These are phyloP conservation scores for Sporothrix variecibatus DNA, from an alignment of 2,329 filamentous ascomycete genomes.

Conservation along the genomic window DNA sequence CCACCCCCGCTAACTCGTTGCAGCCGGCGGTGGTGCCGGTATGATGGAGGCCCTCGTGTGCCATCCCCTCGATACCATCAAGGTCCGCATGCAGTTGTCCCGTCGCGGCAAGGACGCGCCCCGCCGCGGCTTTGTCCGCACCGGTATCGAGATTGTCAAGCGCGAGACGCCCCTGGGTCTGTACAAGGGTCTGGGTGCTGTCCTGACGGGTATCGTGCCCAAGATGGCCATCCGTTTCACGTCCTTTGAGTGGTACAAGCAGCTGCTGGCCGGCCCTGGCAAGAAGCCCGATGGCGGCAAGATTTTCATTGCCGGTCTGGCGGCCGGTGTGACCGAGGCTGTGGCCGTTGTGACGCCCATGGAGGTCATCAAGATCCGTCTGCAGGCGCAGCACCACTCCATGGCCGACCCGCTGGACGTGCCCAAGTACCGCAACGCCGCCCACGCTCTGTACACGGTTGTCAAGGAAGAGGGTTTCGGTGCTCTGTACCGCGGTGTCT, in stretches of 20 bases:
- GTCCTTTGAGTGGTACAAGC: constrained; percentile 95
- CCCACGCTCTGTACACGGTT: constrained; percentile 80
- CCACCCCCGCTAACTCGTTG: constrained; percentile 11
- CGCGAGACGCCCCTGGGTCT: constrained; percentile 89
- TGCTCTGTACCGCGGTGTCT: constrained; percentile 89
- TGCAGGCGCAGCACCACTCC: constrained; percentile 96
- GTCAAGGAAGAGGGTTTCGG: constrained; percentile 86
- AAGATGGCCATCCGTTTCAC: constrained; percentile 99
- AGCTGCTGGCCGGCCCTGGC: constrained; percentile 65
- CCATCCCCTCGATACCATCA: constrained; percentile 96
- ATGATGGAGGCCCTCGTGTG: constrained; percentile 99
- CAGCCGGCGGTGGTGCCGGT: constrained; percentile 92
- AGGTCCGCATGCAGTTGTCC: constrained; percentile 99
- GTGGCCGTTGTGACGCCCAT: constrained; percentile 96
- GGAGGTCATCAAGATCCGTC: constrained; percentile 98
- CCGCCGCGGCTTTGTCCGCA: constrained; percentile 82
- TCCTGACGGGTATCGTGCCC: constrained; percentile 92
- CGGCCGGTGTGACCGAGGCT: constrained; percentile 93
- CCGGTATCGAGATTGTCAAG: constrained; percentile 81
- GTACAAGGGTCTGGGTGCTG: constrained; percentile 98
- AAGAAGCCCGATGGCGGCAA: constrained; percentile 66
- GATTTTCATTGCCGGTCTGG: constrained; percentile 75
- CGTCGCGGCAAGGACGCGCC: constrained; percentile 81
- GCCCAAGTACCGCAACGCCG: constrained; percentile 96
- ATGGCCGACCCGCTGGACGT: constrained; percentile 96